phyloP scores from a whole-genome alignment of 2,329 filamentous ascomycete genomes.

The Epichloe amarillans region DNA sequence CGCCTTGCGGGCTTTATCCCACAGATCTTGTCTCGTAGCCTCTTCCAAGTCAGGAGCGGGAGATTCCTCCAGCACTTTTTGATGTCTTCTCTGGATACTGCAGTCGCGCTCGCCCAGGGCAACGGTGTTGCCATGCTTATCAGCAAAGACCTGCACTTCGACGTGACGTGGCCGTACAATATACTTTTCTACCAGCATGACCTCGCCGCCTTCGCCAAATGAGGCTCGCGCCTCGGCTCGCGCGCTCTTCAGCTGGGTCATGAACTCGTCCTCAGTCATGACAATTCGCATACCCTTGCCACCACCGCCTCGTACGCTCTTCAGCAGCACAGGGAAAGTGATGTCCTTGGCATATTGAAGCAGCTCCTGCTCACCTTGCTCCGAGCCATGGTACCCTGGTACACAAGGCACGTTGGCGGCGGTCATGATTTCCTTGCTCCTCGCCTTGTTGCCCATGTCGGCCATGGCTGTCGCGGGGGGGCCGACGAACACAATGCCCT shows the following conservation, averaged over 20 bases:
- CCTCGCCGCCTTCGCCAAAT: constrained; percentile 67
- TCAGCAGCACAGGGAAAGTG: constrained; percentile 58
- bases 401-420: constrained; percentile 92
- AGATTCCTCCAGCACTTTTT: constrained; percentile 85
- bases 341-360: constrained; percentile 58
- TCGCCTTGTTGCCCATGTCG: constrained; percentile 88
- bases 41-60: constrained; percentile 58
- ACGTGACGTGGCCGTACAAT: constrained; percentile 71
- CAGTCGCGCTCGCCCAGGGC: constrained; percentile 83
- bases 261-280: constrained; percentile 52
- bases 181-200: constrained; percentile 76
- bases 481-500: constrained; percentile 92
- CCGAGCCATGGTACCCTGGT: constrained; percentile 81
- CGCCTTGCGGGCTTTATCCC: constrained; percentile 51
- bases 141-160: constrained; percentile 83
- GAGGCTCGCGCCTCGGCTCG: constrained; percentile 63
- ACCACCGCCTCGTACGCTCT: constrained; percentile 69
- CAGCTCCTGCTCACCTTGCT: constrained; percentile 55
- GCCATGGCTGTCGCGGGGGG: constrained; percentile 65
- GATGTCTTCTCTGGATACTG: constrained; percentile 73
- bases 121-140: constrained; percentile 64
- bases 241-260: constrained; percentile 56
- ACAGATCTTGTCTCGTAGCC: constrained; percentile 45
- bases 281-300: constrained; percentile 80
- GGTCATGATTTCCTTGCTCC: constrained; percentile 94